These are phyloP conservation scores for Lactifluus echinatus DNA, from an alignment of 768 basidiomycete species.

Conservation along the genomic window DNA sequence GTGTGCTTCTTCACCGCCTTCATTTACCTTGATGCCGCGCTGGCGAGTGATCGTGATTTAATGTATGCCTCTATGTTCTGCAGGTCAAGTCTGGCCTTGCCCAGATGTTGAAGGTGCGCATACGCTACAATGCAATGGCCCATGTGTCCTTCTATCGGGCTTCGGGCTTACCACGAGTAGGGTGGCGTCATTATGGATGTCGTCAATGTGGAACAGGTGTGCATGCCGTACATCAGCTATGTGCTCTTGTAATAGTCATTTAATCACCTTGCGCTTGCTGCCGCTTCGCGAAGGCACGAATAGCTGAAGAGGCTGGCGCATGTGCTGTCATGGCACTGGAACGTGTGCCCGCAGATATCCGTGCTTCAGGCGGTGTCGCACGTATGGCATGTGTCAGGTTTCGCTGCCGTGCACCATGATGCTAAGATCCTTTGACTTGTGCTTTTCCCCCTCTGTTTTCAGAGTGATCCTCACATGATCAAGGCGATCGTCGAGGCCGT, in stretches of 20 bases:
- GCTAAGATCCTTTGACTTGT: background rate
- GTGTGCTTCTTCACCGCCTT: slow-evolving; percentile 21
- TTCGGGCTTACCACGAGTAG: slow-evolving; percentile 29
- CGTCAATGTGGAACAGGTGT: slow-evolving; percentile 61
- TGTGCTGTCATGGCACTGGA: slow-evolving; percentile 98
- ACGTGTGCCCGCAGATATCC: slow-evolving; percentile 92
- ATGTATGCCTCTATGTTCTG: slow-evolving; percentile 12
- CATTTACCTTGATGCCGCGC: background rate
- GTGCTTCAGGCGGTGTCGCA: slow-evolving; percentile 86
- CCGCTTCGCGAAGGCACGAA: slow-evolving; percentile 56
- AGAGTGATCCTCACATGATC: slow-evolving; percentile 96
- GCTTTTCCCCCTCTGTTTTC: background rate
- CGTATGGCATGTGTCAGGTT: slow-evolving; percentile 64
- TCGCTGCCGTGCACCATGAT: background rate
- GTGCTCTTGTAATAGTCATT: background rate
- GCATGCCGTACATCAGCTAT: slow-evolving; percentile 3
- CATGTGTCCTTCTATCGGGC: background rate
- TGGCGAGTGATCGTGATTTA: background rate
- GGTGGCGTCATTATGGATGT: slow-evolving; percentile 97
- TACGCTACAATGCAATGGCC: slow-evolving; percentile 14
- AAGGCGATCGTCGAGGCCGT: slow-evolving; percentile 92
- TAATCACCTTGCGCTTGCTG: slow-evolving; percentile 23
- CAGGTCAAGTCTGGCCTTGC: slow-evolving; percentile 91
- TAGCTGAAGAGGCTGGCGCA: slow-evolving; percentile 95
- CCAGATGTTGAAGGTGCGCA: slow-evolving; percentile 86